Conservation (phyloP, 2,329 filamentous ascomycete genomes). For the Sarocladium kiliense region DNA sequence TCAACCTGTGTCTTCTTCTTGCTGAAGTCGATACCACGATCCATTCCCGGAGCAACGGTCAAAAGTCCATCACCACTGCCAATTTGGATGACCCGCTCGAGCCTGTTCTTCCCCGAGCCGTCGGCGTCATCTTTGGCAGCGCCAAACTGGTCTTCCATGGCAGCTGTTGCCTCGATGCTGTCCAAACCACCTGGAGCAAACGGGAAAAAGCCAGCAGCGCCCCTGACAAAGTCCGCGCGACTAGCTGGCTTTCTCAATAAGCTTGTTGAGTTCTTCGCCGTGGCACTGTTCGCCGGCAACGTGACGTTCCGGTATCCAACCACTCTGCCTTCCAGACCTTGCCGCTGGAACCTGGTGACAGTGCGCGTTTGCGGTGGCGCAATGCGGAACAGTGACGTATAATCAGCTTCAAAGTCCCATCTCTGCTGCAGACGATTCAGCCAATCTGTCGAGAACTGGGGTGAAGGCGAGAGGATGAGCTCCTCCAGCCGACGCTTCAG, state of each 20-base stretch:
- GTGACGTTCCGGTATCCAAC: constrained; percentile 94
- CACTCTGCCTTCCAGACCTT: constrained; percentile 87
- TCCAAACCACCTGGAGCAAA: constrained; percentile 90
- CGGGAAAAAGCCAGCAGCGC: constrained; percentile 88
- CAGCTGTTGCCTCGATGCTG: constrained; percentile 77
- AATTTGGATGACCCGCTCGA: constrained; percentile 85
- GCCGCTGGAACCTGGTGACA: constrained; percentile 86
- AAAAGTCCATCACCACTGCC: constrained; percentile 72
- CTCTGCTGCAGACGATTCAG: constrained; percentile 81
- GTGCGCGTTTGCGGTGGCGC: constrained; percentile 90
- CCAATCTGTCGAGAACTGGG: constrained; percentile 78
- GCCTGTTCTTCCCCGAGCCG: constrained; percentile 36
- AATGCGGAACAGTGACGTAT: constrained; percentile 78
- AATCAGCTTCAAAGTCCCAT: constrained; percentile 79
- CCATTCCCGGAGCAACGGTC: constrained; percentile 76
- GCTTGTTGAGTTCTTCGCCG: constrained; percentile 89
- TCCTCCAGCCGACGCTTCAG: constrained; percentile 68
- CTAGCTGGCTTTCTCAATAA: constrained; percentile 79
- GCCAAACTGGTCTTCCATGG: constrained; percentile 67
- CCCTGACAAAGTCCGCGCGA: constrained; percentile 85
- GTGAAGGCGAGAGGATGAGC: constrained; percentile 74
- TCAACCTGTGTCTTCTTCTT: constrained; percentile 52
- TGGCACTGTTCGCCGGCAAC: constrained; percentile 75
- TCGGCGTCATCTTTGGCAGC: constrained; percentile 36
- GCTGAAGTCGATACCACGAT: constrained; percentile 68